phyloP scores from a whole-genome alignment of 2,329 filamentous ascomycete species.

The Aspergillus japonicus region DNA sequence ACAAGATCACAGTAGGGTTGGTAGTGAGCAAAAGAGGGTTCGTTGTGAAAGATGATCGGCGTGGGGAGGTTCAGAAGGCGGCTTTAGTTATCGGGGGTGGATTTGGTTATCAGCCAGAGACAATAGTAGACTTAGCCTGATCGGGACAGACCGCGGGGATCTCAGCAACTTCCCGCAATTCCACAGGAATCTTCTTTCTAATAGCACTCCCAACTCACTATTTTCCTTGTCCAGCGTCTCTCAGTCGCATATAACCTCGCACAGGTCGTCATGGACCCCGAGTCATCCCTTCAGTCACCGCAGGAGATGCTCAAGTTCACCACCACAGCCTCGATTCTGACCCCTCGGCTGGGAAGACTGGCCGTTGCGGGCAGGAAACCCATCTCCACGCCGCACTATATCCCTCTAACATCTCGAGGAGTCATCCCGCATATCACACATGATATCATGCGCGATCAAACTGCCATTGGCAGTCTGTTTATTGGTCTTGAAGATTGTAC shows the following conservation, averaged over 20 bases:
- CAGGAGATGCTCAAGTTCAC: conserved; percentile 42
- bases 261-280: conserved; percentile 29
- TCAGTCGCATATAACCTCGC: neutral
- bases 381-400: conserved; percentile 80
- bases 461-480: conserved; percentile 68
- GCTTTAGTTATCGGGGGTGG: too few species aligned
- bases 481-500: conserved; percentile 90
- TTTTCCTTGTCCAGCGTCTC: neutral
- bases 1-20: neutral
- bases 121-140: neutral
- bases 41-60: too few species aligned
- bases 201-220: conserved; percentile 3
- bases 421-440: conserved; percentile 84
- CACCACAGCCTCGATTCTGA: conserved; percentile 33
- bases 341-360: conserved; percentile 67
- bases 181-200: neutral
- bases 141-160: neutral
- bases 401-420: conserved; percentile 79
- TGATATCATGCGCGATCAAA: conserved; percentile 70
- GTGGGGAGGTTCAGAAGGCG: too few species aligned
- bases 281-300: conserved; percentile 19
- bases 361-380: conserved; percentile 60
- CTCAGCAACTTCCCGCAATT: neutral
- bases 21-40: too few species aligned
- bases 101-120: too few species aligned